phyloP scores from a whole-genome alignment of 176 grass and related monocot species.

The Triticum urartu region DNA sequence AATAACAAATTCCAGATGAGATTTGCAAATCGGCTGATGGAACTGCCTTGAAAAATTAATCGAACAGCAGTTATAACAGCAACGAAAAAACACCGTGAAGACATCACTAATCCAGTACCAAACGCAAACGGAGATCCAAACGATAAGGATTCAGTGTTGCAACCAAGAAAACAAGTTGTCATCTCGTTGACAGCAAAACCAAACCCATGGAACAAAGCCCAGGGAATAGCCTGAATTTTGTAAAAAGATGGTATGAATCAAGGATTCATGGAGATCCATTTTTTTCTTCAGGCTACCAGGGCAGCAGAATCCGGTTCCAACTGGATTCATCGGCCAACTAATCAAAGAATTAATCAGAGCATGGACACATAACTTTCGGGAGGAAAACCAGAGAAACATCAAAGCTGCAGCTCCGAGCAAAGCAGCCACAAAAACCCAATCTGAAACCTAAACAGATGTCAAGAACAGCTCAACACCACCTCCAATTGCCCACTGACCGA shows the following conservation, averaged over 20 bases:
- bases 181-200: not conserved
- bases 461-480: not conserved
- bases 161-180: not conserved
- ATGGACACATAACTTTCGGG: not conserved
- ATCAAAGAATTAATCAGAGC: not conserved
- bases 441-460: not conserved
- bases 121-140: slow-evolving; percentile 3
- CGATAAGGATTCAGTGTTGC: not conserved
- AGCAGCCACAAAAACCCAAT: not conserved
- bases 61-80: not conserved
- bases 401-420: slow-evolving; percentile 2
- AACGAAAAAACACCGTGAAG: not conserved
- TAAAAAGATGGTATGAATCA: not conserved
- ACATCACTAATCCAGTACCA: not conserved
- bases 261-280: not conserved
- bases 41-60: not conserved
- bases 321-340: not conserved
- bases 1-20: not conserved
- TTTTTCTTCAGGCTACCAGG: not conserved
- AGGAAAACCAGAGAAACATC: not conserved
- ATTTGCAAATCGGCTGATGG: not conserved
- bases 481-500: not conserved
- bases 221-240: not conserved
- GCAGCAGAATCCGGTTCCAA: not conserved
- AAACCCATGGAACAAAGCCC: not conserved